A percentile compares a stretch with the other conserved stretches of the same genome.
phyloP scores from a whole-genome alignment of 2,329 filamentous ascomycete genomes.

The Alternaria alternata region DNA sequence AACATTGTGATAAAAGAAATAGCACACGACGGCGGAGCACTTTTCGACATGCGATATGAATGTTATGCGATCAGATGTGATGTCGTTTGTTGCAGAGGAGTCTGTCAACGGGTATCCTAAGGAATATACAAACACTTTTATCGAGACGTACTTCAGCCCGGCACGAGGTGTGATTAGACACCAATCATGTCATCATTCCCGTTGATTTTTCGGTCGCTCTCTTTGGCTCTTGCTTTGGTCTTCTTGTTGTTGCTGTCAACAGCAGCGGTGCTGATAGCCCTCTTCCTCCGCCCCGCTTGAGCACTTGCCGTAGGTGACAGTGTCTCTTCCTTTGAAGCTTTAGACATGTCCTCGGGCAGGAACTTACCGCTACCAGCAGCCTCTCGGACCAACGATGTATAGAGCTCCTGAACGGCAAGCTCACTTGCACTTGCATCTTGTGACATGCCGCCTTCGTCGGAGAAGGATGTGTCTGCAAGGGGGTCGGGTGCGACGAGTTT shows the following conservation, averaged over 20 bases:
- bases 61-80: not conserved
- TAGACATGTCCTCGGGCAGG: constrained; percentile 28
- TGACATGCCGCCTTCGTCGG: constrained; percentile 29
- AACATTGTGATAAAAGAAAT: not conserved
- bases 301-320: constrained; percentile 36
- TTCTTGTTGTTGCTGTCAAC: constrained; percentile 35
- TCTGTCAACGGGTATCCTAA: not conserved
- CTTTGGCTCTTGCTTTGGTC: constrained; percentile 32
- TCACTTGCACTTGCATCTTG: constrained; percentile 43
- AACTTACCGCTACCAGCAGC: constrained; percentile 46
- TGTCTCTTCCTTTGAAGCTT: constrained; percentile 25
- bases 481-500: constrained; percentile 48
- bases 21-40: not conserved
- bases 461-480: constrained; percentile 33
- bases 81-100: not conserved
- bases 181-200: not conserved
- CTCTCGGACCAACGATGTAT: constrained; percentile 41
- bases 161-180: not conserved
- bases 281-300: constrained; percentile 30
- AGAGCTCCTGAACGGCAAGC: constrained; percentile 44
- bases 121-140: not conserved
- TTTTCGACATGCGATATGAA: not conserved
- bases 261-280: constrained; percentile 37
- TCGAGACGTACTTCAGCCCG: not conserved
- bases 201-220: constrained; percentile 18